Conservation (phyloP, 139 green algal species). For the Chlorella sp. region DNA sequence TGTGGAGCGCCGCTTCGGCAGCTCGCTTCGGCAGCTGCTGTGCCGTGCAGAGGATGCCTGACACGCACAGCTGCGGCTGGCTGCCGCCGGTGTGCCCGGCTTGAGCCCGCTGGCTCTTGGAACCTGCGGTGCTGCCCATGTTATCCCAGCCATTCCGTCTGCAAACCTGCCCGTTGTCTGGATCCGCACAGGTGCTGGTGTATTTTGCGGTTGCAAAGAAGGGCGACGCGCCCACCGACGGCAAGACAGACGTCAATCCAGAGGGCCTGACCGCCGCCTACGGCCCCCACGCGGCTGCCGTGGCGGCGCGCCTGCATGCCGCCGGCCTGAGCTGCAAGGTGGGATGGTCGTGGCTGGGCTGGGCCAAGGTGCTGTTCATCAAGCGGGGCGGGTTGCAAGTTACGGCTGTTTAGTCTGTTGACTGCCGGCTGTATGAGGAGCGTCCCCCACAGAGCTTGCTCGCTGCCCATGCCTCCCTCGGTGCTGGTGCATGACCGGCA, state of each 20-base stretch:
- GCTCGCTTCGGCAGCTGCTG: too few relatives aligned
- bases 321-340: conserved; percentile 93
- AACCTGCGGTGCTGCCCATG: not conserved
- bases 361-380: too few relatives aligned
- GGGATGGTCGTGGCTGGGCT: too few relatives aligned
- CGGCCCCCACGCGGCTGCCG: conserved; percentile 82
- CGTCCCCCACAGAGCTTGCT: too few relatives aligned
- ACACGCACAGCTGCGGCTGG: too few relatives aligned
- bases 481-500: too few relatives aligned
- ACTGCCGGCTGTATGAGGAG: too few relatives aligned
- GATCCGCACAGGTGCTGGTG: conserved; percentile 88
- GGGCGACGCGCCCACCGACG: conserved; percentile 88
- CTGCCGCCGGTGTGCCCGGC: not conserved
- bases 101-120: not conserved
- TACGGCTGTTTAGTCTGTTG: too few relatives aligned
- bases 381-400: too few relatives aligned
- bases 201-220: conserved; percentile 99
- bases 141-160: not conserved
- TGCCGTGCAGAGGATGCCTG: too few relatives aligned
- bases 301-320: conserved; percentile 78
- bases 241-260: conserved; percentile 95
- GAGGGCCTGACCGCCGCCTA: conserved; percentile 94
- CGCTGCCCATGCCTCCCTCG: too few relatives aligned
- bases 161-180: not conserved
- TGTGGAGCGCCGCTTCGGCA: too few relatives aligned